phyloP scores from a whole-genome alignment of 495 filamentous ascomycete species.

The Astrocystis sublimbata region DNA sequence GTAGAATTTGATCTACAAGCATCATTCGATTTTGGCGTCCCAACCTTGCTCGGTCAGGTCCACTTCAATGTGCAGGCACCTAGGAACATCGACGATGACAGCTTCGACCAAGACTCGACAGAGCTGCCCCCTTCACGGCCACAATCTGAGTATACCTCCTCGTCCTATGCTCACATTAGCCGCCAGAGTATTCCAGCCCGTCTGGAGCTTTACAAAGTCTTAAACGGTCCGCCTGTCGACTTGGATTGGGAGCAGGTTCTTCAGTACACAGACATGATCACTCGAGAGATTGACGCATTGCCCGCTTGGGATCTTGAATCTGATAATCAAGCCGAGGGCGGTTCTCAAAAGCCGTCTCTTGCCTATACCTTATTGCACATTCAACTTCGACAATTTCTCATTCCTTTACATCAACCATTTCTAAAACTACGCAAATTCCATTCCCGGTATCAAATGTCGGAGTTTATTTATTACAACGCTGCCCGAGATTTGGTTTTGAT shows the following conservation, averaged over 20 bases:
- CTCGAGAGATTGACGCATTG: conserved; percentile 33
- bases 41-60: conserved; percentile 33
- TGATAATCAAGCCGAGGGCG: conserved; percentile 17
- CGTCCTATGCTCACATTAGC: conserved; percentile 36
- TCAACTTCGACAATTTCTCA: conserved; percentile 37
- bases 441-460: conserved; percentile 31
- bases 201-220: conserved; percentile 32
- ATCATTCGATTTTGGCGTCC: conserved; percentile 39
- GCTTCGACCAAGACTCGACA: conserved; percentile 31
- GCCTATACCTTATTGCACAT: conserved; percentile 34
- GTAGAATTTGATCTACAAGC: conserved; percentile 38
- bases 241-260: conserved; percentile 36
- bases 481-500: conserved; percentile 38
- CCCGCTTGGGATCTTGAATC: conserved; percentile 34
- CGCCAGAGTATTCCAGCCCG: conserved; percentile 33
- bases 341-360: conserved; percentile 30
- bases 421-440: conserved; percentile 32
- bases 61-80: conserved; percentile 31
- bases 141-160: conserved; percentile 30
- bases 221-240: conserved; percentile 28
- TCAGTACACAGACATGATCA: conserved; percentile 38
- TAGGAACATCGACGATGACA: conserved; percentile 36
- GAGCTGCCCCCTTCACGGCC: conserved; percentile 30
- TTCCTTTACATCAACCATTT: conserved; percentile 37
- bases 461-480: conserved; percentile 37